These are phyloP conservation scores for Chlamydomonas sphaeroides DNA, from an alignment of 139 green algal genomes.

Conservation along the genomic window DNA sequence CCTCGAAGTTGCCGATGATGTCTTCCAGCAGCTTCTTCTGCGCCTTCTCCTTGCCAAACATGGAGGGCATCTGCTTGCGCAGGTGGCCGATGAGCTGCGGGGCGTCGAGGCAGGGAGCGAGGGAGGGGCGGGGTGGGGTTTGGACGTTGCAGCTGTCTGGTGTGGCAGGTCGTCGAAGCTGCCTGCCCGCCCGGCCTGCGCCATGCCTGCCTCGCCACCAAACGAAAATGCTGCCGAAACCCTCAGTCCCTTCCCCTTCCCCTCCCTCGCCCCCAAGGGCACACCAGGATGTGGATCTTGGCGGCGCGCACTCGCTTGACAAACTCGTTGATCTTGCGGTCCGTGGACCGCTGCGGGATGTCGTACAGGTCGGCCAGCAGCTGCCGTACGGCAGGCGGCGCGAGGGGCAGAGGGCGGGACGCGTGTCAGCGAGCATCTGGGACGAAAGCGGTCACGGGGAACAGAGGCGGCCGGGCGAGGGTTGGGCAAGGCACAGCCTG, in stretches of 20 bases:
- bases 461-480: no score
- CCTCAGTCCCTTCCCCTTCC: background rate
- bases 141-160: no score
- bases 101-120: background rate
- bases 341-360: constrained; percentile 64
- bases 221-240: no score
- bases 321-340: constrained; percentile 94
- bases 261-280: background rate
- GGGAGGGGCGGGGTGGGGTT: background rate
- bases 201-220: no score
- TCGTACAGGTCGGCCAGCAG: constrained; percentile 93
- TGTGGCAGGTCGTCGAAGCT: no score
- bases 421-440: no score
- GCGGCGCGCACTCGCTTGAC: constrained; percentile 93
- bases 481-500: no score
- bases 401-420: no score
- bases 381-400: no score
- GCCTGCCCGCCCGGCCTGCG: no score
- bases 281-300: constrained; percentile 93
- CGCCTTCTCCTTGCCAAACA: constrained; percentile 88
- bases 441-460: no score
- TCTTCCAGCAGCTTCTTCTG: constrained; percentile 81
- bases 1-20: constrained; percentile 76
- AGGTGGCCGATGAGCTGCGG: constrained; percentile 66
- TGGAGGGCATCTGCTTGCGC: constrained; percentile 85